Evolutionary conservation across 2,329 filamentous ascomycete species (phyloP).

Genomic region (Furcasterigmium furcatum): DNA sequence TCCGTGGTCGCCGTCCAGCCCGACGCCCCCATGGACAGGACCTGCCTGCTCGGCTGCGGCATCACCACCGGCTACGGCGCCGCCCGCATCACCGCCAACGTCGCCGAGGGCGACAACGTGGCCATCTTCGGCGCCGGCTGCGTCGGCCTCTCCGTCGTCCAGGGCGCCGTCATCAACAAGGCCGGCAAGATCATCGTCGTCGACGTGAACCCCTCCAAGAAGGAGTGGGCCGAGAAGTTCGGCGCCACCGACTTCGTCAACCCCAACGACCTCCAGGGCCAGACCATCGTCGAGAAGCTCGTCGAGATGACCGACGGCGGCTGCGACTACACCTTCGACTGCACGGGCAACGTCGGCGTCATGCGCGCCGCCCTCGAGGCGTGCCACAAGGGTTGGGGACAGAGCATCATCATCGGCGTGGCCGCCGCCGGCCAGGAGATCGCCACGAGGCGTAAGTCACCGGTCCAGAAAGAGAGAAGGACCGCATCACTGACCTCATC

Average conservation of each 20-base stretch:
- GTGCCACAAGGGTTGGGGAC: conserved; percentile 98
- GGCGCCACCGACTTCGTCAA: conserved; percentile 97
- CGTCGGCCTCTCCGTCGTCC: conserved; percentile 91
- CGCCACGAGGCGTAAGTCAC: conserved; percentile 76
- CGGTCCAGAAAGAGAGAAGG: no score
- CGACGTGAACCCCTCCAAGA: conserved; percentile 81
- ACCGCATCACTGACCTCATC: conserved; percentile 2
- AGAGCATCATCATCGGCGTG: conserved; percentile 97
- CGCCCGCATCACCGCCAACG: conserved; percentile 85
- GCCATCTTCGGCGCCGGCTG: conserved; percentile 95
- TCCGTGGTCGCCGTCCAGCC: conserved; percentile 91
- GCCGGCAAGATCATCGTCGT: conserved; percentile 74
- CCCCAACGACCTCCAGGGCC: conserved; percentile 72
- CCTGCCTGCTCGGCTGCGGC: conserved; percentile 93
- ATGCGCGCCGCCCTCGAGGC: conserved; percentile 96
- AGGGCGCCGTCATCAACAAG: conserved; percentile 84
- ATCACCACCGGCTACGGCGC: conserved; percentile 99
- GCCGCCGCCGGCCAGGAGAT: conserved; percentile 97
- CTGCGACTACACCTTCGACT: conserved; percentile 99
- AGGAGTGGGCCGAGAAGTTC: conserved; percentile 91
- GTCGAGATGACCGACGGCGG: conserved; percentile 98
- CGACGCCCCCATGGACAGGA: conserved; percentile 91
- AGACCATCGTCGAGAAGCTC: conserved; percentile 87
- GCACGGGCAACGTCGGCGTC: conserved; percentile 93
- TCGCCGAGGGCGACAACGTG: conserved; percentile 85